phyloP scores from a whole-genome alignment of 345 rosid genomes.

The Isatis tinctoria region DNA sequence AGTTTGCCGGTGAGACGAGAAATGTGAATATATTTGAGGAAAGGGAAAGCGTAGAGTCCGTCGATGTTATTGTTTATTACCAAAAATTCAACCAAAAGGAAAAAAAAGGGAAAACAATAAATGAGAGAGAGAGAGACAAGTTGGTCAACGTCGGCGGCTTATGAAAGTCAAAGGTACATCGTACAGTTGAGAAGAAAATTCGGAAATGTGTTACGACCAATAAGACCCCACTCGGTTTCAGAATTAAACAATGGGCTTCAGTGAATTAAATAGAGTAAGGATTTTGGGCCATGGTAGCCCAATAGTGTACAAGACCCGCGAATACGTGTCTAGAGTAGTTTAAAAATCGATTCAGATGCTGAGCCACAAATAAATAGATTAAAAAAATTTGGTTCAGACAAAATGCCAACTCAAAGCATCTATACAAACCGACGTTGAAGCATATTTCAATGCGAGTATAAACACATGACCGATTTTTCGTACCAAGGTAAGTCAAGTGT shows the following conservation, averaged over 20 bases:
- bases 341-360: not conserved
- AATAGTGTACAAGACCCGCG: not conserved
- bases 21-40: not conserved
- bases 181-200: not conserved
- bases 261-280: not conserved
- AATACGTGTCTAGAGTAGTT: not conserved
- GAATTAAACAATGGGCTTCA: not conserved
- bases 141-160: constrained; percentile 26
- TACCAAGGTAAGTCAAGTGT: not conserved
- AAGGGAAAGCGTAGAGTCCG: constrained; percentile 1
- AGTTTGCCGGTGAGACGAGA: constrained; percentile 5
- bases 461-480: not conserved
- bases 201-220: not conserved
- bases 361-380: no score
- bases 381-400: not conserved
- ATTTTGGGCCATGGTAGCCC: not conserved
- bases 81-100: not conserved
- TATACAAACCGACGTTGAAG: not conserved
- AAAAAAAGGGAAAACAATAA: not conserved
- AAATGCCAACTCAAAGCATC: constrained; percentile 22
- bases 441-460: constrained; percentile 17
- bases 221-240: not conserved
- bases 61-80: not conserved
- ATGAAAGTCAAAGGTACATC: constrained; percentile 9
- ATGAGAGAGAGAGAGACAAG: not conserved